These are phyloP conservation scores for Carex pumila DNA, from an alignment of 176 grass and related monocot genomes.

Conservation along the genomic window DNA sequence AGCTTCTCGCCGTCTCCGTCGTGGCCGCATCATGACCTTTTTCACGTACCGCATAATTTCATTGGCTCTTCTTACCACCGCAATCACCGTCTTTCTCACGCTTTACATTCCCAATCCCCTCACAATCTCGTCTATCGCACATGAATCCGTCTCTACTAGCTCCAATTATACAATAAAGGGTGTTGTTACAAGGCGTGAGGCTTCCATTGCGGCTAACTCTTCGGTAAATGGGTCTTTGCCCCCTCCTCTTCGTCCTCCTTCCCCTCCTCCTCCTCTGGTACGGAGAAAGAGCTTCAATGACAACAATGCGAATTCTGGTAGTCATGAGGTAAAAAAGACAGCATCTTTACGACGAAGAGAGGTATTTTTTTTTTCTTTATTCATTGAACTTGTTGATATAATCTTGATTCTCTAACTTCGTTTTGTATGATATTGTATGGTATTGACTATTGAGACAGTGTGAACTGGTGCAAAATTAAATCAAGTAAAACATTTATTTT, in stretches of 20 bases:
- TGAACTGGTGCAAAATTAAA: background rate
- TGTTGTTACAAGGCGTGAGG: background rate
- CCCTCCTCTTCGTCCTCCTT: background rate
- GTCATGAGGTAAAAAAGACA: background rate
- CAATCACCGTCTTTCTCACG: slow-evolving; percentile 29
- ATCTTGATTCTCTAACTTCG: background rate
- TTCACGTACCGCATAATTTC: background rate
- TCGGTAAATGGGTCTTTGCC: background rate
- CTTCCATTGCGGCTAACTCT: background rate
- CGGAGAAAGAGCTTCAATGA: background rate
- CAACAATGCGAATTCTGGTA: slow-evolving; percentile 7
- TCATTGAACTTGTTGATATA: background rate
- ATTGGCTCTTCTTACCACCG: slow-evolving; percentile 24
- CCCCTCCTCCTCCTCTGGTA: slow-evolving; percentile 8
- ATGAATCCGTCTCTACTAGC: background rate
- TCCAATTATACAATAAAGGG: slow-evolving; percentile 1
- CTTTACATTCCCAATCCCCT: slow-evolving; percentile 23
- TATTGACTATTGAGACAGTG: background rate
- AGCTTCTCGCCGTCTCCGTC: slow-evolving; percentile 3
- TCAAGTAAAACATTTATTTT: background rate
- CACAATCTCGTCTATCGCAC: background rate
- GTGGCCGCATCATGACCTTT: slow-evolving; percentile 13
- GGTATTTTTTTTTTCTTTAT: slow-evolving; percentile 15
- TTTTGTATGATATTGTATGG: background rate
- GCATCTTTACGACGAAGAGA: slow-evolving; percentile 23